These are phyloP conservation scores for Phaeotremella skinneri DNA, from an alignment of 768 basidiomycete genomes.

Conservation along the genomic window DNA sequence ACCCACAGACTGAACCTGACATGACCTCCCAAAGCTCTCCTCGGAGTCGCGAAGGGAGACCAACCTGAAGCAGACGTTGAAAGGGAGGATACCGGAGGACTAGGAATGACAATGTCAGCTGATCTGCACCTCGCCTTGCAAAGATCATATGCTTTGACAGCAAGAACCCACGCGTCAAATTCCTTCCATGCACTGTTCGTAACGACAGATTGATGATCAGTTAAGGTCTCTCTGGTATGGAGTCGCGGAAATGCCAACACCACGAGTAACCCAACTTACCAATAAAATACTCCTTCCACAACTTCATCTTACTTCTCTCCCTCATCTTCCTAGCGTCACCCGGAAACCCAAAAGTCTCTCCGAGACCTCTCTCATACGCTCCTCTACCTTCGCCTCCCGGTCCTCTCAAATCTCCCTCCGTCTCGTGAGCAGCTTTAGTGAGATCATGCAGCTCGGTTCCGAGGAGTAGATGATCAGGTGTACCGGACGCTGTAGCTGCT, in stretches of 20 bases:
- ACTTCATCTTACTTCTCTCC: constrained; percentile 70
- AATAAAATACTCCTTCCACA: constrained; percentile 85
- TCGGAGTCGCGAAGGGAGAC: constrained; percentile 85
- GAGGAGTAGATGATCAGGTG: constrained; percentile 39
- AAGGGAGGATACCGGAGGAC: constrained; percentile 92
- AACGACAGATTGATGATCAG: background rate
- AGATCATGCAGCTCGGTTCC: constrained; percentile 25
- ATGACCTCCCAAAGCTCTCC: constrained; percentile 99
- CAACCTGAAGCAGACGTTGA: constrained; percentile 95
- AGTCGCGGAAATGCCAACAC: background rate
- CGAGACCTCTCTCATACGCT: constrained; percentile 47
- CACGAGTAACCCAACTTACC: constrained; percentile 55
- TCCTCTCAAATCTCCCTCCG: constrained; percentile 51
- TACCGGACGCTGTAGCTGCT: constrained; percentile 9
- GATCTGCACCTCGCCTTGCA: background rate
- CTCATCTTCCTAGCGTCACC: constrained; percentile 52
- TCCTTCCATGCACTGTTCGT: constrained; percentile 77
- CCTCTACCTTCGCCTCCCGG: constrained; percentile 52
- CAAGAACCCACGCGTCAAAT: constrained; percentile 63
- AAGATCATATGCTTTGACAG: background rate
- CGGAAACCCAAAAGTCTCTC: constrained; percentile 52
- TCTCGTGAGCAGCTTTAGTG: constrained; percentile 33
- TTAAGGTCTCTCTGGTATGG: constrained; percentile 3
- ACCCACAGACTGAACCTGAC: constrained; percentile 76
- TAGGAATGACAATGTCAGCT: constrained; percentile 4